These are phyloP conservation scores for Chaetomium olivaceum DNA, from an alignment of 2,329 filamentous ascomycete genomes.

Conservation along the genomic window DNA sequence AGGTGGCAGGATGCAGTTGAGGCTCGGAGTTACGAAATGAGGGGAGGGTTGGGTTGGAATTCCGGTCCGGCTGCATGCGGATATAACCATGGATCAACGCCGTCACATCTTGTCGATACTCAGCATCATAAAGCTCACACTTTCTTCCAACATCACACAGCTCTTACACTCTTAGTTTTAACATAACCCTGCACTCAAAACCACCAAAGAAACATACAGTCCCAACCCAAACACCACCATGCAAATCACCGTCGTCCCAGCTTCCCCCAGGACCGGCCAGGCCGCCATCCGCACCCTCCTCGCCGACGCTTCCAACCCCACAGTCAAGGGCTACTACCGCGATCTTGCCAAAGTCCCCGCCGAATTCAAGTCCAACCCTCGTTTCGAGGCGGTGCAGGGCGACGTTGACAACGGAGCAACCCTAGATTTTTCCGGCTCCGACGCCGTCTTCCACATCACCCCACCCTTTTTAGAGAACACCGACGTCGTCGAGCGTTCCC, in stretches of 20 bases:
- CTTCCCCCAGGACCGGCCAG: slow-evolving; percentile 37
- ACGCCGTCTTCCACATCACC: slow-evolving; percentile 39
- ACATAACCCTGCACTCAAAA: not conserved
- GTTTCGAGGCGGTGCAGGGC: slow-evolving; percentile 37
- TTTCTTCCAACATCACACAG: not conserved
- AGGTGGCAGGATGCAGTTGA: not conserved
- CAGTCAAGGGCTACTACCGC: slow-evolving; percentile 37
- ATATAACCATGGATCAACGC: not conserved
- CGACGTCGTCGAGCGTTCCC: slow-evolving; percentile 31
- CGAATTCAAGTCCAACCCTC: slow-evolving; percentile 33
- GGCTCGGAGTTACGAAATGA: not conserved
- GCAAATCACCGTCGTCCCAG: slow-evolving; percentile 38
- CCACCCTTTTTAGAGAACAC: slow-evolving; percentile 34
- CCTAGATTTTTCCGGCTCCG: slow-evolving; percentile 37
- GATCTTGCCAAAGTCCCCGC: slow-evolving; percentile 35
- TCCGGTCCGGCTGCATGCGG: not conserved
- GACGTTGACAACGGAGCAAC: slow-evolving; percentile 35
- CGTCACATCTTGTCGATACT: not conserved
- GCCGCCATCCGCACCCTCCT: slow-evolving; percentile 38
- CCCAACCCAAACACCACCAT: slow-evolving; percentile 21
- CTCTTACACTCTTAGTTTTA: not conserved
- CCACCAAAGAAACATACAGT: not conserved
- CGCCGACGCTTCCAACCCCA: slow-evolving; percentile 22
- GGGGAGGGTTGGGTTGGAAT: not conserved
- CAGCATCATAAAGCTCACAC: not conserved